Percentiles rank a stretch among this genome's conserved stretches.
These are phyloP conservation scores for Xerophyta viscosa DNA, from an alignment of 106 monocot genomes.

Conservation along the genomic window DNA sequence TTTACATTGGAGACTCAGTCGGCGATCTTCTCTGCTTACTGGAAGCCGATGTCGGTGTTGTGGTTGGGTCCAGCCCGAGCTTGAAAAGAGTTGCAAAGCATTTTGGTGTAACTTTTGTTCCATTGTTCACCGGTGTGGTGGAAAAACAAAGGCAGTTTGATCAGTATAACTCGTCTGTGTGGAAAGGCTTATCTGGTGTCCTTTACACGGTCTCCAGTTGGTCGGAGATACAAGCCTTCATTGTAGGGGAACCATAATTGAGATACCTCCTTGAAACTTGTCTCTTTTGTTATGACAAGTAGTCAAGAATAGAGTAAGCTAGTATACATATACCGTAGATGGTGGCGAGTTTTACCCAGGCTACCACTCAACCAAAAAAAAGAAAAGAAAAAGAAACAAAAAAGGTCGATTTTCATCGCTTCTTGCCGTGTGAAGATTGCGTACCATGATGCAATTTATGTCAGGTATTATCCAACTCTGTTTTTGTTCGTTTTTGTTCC, in stretches of 20 bases:
- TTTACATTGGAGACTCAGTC: slow-evolving; percentile 85
- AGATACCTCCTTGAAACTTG: background rate
- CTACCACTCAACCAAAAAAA: no score
- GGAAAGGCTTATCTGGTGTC: slow-evolving; percentile 55
- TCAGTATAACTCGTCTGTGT: slow-evolving; percentile 13
- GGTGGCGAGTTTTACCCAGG: slow-evolving; percentile 4
- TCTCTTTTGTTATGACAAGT: background rate
- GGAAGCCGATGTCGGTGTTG: slow-evolving; percentile 87
- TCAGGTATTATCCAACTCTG: no score
- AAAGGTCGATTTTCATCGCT: no score
- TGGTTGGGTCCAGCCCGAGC: slow-evolving; percentile 69
- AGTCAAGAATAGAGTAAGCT: background rate
- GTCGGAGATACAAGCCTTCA: slow-evolving; percentile 81
- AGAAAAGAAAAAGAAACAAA: no score
- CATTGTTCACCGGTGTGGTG: slow-evolving; percentile 52
- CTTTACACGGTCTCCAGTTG: slow-evolving; percentile 83
- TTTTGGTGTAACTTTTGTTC: slow-evolving; percentile 76
- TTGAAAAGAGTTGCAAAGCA: slow-evolving; percentile 60
- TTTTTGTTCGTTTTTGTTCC: no score
- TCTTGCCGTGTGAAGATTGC: no score
- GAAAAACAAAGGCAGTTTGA: slow-evolving; percentile 51
- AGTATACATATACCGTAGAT: background rate
- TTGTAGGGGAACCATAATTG: slow-evolving; percentile 44
- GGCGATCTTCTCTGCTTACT: slow-evolving; percentile 84
- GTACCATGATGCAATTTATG: no score